Evolutionary conservation across 176 grass and related monocot species (phyloP), one percentile per base, ranked within the genome.

Genomic region (Ensete glaucum): DNA sequence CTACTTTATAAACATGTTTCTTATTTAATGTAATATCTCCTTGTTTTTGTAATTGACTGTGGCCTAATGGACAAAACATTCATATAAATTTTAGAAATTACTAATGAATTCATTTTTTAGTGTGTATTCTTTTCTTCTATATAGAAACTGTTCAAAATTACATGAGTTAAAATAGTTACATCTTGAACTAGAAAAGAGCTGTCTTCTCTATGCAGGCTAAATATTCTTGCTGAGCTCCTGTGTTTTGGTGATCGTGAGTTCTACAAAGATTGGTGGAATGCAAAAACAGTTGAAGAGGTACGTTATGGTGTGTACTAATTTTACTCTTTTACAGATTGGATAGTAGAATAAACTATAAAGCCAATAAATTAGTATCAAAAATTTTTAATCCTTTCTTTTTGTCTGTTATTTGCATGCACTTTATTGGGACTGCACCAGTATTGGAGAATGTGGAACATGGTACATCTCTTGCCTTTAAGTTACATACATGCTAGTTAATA

Each of bases 361-460:
- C 1, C 24, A 50, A 71, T 71, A 21, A 20, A 50, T 9, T 43
- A 50, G 67, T 43, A 50, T 70, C 19, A 9, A 26, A 1, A 54
- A 54, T 25, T 54, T n/a, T 54, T 53, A 73, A 56, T 53, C 74
- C 11, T 78, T 52, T 66, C 81, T 50, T 69, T 82, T 85, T 73
- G 8, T 71, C 80, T 77, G 69, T 53, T 29, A 52, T 64, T 73
- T 72, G 23, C 59, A 76, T 76, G 43, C 20, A 19, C 53, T 52
- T 71, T 19, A 53, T 71, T 81, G 82, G 83, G 70, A 74, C 53
- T 77, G 20, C 58, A 49, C 79, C 90, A 99, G 90, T 99, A 99
- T 76, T 99, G 95, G 95, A 94, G 86, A 87, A 91, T 99, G 95
- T 99, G 95, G 95, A 99, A 99, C 77, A 99, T 99, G 95, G 90